A percentile compares a stretch with the other conserved stretches of the same genome.
These are phyloP conservation scores for Fraxinus americana DNA, from an alignment of 257 asterid genomes.

Conservation along the genomic window DNA sequence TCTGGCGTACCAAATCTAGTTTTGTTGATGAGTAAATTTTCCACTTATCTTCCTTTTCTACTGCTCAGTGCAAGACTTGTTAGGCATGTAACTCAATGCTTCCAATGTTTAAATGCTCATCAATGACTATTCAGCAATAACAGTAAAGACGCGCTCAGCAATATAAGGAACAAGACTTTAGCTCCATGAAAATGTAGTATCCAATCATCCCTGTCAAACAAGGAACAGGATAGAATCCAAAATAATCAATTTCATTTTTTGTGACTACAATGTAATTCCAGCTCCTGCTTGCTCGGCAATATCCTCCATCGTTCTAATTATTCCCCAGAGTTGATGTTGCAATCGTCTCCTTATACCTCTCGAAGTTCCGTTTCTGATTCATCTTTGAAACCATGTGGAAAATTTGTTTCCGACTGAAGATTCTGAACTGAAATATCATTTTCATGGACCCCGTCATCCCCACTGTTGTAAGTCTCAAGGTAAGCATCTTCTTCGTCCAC, in stretches of 20 bases:
- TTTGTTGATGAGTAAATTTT: too few species aligned
- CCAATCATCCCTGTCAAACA: too few species aligned
- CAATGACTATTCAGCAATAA: too few species aligned
- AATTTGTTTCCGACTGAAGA: slow-evolving; percentile 37
- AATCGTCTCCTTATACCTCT: slow-evolving; percentile 18
- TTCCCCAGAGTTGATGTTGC: neutral
- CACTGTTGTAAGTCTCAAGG: slow-evolving; percentile 39
- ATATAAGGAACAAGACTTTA: too few species aligned
- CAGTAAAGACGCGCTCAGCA: too few species aligned
- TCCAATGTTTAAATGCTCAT: too few species aligned
- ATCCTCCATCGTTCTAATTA: neutral
- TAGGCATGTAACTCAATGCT: too few species aligned
- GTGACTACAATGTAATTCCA: neutral
- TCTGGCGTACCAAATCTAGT: too few species aligned
- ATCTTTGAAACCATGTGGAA: slow-evolving; percentile 37
- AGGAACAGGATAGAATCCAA: neutral
- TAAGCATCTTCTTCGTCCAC: slow-evolving; percentile 54
- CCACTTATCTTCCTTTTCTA: too few species aligned
- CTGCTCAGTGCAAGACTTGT: too few species aligned
- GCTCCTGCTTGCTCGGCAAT: neutral
- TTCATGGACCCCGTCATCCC: slow-evolving; percentile 32
- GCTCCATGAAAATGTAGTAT: too few species aligned
- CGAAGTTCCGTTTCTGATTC: slow-evolving; percentile 46
- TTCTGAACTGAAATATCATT: slow-evolving; percentile 21
- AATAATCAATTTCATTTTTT: neutral